Evolutionary conservation across 2,329 filamentous ascomycete species (phyloP).

Genomic region (Clonostachys sp.): DNA sequence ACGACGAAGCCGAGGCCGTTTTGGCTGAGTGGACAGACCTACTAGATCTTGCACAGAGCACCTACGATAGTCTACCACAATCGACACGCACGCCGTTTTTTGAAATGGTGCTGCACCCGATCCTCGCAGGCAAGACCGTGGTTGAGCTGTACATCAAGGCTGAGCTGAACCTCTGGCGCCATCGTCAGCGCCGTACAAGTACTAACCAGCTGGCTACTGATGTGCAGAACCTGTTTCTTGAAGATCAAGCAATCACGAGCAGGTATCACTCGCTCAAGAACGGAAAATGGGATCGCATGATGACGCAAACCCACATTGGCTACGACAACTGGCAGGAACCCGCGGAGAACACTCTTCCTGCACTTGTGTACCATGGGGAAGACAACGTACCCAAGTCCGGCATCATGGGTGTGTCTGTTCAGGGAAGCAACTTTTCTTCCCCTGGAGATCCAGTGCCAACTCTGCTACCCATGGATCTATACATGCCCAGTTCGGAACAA

Average conservation of each 20-base stretch:
- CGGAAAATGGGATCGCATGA: slow-evolving; percentile 33
- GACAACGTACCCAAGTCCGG: background rate
- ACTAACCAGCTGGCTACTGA: slow-evolving; percentile 25
- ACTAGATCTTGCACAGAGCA: slow-evolving; percentile 31
- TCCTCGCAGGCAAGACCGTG: slow-evolving; percentile 46
- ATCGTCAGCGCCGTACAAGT: slow-evolving; percentile 36
- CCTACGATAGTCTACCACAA: slow-evolving; percentile 34
- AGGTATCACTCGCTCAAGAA: slow-evolving; percentile 34
- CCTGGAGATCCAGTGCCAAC: background rate
- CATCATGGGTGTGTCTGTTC: background rate
- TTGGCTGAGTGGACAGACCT: slow-evolving; percentile 45
- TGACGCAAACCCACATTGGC: slow-evolving; percentile 42
- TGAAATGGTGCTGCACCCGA: slow-evolving; percentile 51
- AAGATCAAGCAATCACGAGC: slow-evolving; percentile 34
- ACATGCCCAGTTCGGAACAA: slow-evolving; percentile 36
- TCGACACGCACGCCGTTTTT: slow-evolving; percentile 45
- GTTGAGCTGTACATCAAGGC: slow-evolving; percentile 43
- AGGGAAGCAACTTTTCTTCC: background rate
- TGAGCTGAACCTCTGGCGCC: slow-evolving; percentile 38
- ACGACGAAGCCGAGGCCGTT: slow-evolving; percentile 51
- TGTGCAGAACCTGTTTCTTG: slow-evolving; percentile 31
- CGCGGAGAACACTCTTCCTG: slow-evolving; percentile 41
- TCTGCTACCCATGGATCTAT: slow-evolving; percentile 5
- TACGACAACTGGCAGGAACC: slow-evolving; percentile 47
- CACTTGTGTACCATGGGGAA: background rate